phyloP scores from a whole-genome alignment of 192 early-diverging fungal species.

The Coemansia biformis region DNA sequence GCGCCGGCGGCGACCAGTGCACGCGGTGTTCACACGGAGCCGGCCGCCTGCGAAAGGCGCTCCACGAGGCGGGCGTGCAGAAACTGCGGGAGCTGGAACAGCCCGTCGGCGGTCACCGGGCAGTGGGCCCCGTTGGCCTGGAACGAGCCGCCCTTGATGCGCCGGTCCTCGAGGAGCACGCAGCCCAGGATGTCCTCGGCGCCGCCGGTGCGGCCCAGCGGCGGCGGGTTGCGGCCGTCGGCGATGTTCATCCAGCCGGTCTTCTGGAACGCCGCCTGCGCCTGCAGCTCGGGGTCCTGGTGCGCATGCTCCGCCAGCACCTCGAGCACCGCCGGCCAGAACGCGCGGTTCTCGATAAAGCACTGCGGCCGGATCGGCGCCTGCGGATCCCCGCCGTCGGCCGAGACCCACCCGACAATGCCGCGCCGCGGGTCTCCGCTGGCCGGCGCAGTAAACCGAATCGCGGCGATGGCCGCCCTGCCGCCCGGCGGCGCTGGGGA shows the following conservation, averaged over 20 bases:
- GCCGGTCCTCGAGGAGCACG: constrained; percentile 30
- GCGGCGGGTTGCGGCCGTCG: constrained; percentile 44
- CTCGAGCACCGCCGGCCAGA: constrained; percentile 26
- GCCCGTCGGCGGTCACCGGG: constrained; percentile 29
- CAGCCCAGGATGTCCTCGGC: constrained; percentile 45
- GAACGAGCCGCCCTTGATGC: constrained; percentile 27
- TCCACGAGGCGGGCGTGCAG: constrained; percentile 33
- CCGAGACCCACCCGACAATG: constrained; percentile 35
- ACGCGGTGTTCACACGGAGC: too few relatives aligned
- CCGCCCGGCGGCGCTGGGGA: not conserved
- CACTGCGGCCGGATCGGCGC: constrained; percentile 20
- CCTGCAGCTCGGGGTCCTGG: constrained; percentile 46
- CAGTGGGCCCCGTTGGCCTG: constrained; percentile 40
- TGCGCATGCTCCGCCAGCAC: constrained; percentile 38
- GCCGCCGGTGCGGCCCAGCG: constrained; percentile 35
- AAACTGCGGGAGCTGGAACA: constrained; percentile 46
- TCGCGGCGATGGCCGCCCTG: not conserved
- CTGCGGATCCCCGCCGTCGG: constrained; percentile 5
- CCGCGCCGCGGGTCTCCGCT: not conserved
- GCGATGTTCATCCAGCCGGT: constrained; percentile 47
- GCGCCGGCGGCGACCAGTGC: too few relatives aligned
- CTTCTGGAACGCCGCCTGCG: constrained; percentile 44
- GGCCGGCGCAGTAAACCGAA: constrained; percentile 7
- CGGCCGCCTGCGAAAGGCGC: too few relatives aligned
- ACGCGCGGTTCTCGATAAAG: constrained; percentile 41